phyloP scores from a whole-genome alignment of 1,284 basidiomycete species.

The Farysia itapuensis region DNA sequence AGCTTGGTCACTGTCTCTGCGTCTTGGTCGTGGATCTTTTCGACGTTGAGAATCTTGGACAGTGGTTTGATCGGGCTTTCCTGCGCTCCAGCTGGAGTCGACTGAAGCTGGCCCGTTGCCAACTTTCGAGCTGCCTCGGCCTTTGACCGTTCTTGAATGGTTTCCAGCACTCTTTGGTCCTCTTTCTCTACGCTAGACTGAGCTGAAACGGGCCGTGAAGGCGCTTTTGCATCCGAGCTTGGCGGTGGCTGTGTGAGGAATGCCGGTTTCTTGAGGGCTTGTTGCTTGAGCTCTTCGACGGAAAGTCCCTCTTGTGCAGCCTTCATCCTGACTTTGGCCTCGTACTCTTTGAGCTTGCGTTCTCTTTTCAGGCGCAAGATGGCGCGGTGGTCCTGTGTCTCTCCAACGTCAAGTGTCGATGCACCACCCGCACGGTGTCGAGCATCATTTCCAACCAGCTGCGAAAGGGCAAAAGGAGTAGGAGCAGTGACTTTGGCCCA shows the following conservation, averaged over 20 bases:
- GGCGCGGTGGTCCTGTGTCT: conserved; percentile 10
- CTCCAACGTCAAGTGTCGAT: too few species aligned
- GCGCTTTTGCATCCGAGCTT: neutral
- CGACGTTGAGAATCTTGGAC: conserved; percentile 43
- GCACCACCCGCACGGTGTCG: too few species aligned
- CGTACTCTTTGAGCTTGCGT: conserved; percentile 48
- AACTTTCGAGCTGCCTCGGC: conserved; percentile 36
- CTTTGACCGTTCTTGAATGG: conserved; percentile 24
- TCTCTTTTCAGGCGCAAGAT: conserved; percentile 34
- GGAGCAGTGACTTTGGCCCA: too few species aligned
- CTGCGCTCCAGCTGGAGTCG: conserved; percentile 22
- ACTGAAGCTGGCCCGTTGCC: conserved; percentile 19
- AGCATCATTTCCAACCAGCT: too few species aligned
- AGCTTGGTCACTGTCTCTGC: conserved; percentile 47
- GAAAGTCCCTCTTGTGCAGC: conserved; percentile 42
- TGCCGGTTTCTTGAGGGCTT: conserved; percentile 5
- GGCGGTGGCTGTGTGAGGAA: neutral
- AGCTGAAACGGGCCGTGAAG: conserved; percentile 3
- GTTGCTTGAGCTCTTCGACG: conserved; percentile 35
- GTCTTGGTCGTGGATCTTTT: conserved; percentile 39
- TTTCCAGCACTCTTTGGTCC: conserved; percentile 23
- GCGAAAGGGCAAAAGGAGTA: too few species aligned
- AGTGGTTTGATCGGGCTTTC: conserved; percentile 46
- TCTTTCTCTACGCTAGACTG: conserved; percentile 29
- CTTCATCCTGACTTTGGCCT: conserved; percentile 47